phyloP scores from a whole-genome alignment of 257 asterid genomes.

The Linderniella brevidens region DNA sequence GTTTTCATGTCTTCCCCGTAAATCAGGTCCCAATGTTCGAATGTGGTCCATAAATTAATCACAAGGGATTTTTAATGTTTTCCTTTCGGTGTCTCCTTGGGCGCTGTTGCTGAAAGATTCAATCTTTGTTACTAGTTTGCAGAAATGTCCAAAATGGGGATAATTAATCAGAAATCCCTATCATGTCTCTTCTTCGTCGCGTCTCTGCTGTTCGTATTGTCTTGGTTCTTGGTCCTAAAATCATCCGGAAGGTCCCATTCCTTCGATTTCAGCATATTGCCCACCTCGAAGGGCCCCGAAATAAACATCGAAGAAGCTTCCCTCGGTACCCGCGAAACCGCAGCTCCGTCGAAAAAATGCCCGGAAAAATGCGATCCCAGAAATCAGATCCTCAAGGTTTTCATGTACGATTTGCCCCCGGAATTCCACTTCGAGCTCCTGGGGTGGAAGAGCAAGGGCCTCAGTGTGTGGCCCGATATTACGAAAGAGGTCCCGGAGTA shows the following conservation, averaged over 20 bases:
- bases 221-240: constrained; percentile 57
- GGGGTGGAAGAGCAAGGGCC: constrained; percentile 47
- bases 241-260: constrained; percentile 32
- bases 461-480: constrained; percentile 69
- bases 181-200: constrained; percentile 46
- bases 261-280: constrained; percentile 26
- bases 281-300: constrained; percentile 28
- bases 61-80: too few relatives aligned
- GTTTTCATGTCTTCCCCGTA: too few relatives aligned
- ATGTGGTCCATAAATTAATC: too few relatives aligned
- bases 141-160: constrained; percentile 35
- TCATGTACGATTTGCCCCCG: constrained; percentile 79
- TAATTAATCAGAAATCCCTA: constrained; percentile 34
- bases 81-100: too few relatives aligned
- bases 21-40: too few relatives aligned
- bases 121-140: background rate
- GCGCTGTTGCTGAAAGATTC: too few relatives aligned
- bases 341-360: constrained; percentile 8
- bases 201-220: constrained; percentile 40
- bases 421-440: constrained; percentile 61
- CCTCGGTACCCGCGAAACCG: constrained; percentile 14
- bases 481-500: constrained; percentile 38
- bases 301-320: background rate
- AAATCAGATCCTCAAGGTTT: constrained; percentile 45
- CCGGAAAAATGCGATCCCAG: constrained; percentile 18